Percentiles rank a stretch among this genome's conserved stretches.
phyloP scores from a whole-genome alignment of 2,329 filamentous ascomycete genomes.

The Remersonia thermophila region DNA sequence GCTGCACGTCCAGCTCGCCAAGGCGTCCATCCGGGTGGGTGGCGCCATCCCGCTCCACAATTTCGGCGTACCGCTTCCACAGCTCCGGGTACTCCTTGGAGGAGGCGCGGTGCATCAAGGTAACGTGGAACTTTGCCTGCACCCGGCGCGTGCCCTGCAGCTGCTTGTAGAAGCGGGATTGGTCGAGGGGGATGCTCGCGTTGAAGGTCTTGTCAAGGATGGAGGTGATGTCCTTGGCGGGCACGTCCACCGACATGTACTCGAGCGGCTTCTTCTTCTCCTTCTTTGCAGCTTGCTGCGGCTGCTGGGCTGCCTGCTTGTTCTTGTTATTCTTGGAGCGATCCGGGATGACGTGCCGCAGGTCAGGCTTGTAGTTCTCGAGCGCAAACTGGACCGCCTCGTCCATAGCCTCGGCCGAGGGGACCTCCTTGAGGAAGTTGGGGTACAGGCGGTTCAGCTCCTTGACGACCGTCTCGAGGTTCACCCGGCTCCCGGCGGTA shows the following conservation, averaged over 20 bases:
- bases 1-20: constrained; percentile 50
- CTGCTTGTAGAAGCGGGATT: constrained; percentile 60
- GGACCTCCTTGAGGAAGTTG: constrained; percentile 58
- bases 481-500: constrained; percentile 61
- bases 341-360: constrained; percentile 63
- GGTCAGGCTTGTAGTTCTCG: constrained; percentile 62
- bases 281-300: constrained; percentile 19
- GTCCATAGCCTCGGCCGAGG: constrained; percentile 63
- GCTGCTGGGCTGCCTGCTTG: constrained; percentile 25
- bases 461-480: constrained; percentile 67
- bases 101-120: constrained; percentile 69
- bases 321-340: constrained; percentile 32
- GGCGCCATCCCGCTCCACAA: constrained; percentile 37
- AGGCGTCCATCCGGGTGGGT: constrained; percentile 35
- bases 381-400: constrained; percentile 64
- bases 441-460: constrained; percentile 68
- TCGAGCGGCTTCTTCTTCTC: constrained; percentile 39
- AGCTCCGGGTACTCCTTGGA: constrained; percentile 50
- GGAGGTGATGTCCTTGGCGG: constrained; percentile 29
- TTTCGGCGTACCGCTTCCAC: constrained; percentile 61
- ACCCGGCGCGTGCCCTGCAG: constrained; percentile 63
- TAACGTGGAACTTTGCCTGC: constrained; percentile 84
- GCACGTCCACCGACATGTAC: constrained; percentile 43
- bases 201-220: constrained; percentile 62
- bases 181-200: constrained; percentile 32